phyloP scores from a whole-genome alignment of 208 protist genomes.

The Borovskyia barvae region DNA sequence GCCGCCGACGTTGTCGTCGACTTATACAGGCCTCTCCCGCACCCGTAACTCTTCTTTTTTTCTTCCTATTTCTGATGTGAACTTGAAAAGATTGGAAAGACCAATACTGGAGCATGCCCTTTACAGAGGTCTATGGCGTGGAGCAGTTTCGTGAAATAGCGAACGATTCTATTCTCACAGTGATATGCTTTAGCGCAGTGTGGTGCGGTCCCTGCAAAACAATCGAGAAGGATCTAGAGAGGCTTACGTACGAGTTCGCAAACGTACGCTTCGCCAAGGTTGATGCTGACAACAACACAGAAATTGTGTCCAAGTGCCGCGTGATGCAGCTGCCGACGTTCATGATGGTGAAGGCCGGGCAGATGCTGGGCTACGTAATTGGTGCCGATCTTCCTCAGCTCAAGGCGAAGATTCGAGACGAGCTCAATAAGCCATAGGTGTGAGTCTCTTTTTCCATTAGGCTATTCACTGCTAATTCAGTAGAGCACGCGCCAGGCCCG shows the following conservation, averaged over 20 bases:
- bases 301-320: conserved; percentile 76
- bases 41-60: neutral
- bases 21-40: no score
- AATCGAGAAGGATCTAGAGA: conserved; percentile 73
- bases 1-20: no score
- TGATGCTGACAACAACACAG: conserved; percentile 77
- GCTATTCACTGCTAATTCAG: no score
- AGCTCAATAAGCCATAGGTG: conserved; percentile 20
- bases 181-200: conserved; percentile 77
- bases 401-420: conserved; percentile 62
- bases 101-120: conserved; percentile 56
- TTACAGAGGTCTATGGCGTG: conserved; percentile 70
- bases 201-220: conserved; percentile 84
- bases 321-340: conserved; percentile 79
- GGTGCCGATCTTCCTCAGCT: conserved; percentile 62
- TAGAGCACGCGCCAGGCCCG: no score
- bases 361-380: conserved; percentile 73
- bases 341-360: conserved; percentile 58
- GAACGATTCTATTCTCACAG: conserved; percentile 48
- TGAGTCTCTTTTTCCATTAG: no score
- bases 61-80: neutral
- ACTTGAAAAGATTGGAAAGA: neutral
- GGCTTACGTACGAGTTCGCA: conserved; percentile 73
- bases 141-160: conserved; percentile 74
- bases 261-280: conserved; percentile 71